Base-by-base conservation (phyloP, 768 basidiomycete genomes). In the Boletus coccyginus region DNA sequence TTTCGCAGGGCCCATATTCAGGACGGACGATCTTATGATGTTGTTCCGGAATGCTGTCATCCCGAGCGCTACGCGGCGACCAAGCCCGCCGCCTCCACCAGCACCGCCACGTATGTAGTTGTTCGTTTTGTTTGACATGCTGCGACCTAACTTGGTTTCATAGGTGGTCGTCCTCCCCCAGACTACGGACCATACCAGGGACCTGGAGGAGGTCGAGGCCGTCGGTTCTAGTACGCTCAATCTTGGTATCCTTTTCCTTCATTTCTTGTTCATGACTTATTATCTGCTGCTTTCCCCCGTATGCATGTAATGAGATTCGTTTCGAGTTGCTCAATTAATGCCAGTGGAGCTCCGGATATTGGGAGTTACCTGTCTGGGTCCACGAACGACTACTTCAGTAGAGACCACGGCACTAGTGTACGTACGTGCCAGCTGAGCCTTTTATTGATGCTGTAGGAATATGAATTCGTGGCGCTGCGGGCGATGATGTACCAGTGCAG, bases 21-120 rank as follows among this genome's bases (percentile, higher is more conserved):
- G 91, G 54, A 87, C 89, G 2, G 94, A 97, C 32, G 94, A 96
- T 70, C 75, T 96, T 39, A 88, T 98, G 85, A 86, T 87, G 58
- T 66, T 93, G 32, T 87, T 97, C 71, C 80, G 85, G 36, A 90
- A 84, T 64, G 89, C 91, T 46, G 84, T 88, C 33, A 91, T 94
- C 53, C 90, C 92, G 1, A 86, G 84, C 56, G 79, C 70, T 13
- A 73, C 65, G 55, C 55, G 68, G 45, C 76, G 80, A 60, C 73
- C 79, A 4, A 81, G 81, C 51, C 82, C 86, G 13, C 83, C 87
- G 5, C 84, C 85, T 7, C 81, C 84, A 5, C 75, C 81, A 10
- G 76, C 81, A 2, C 75, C 78, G 19, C 70, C 78, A 49, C 79
- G 84, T 68, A 49, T 19, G 50, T 46, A 35, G 50, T 50, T 29